Percentiles rank a stretch among this genome's conserved stretches.
Conservation (phyloP, 2,329 filamentous ascomycete species). For the Herpotrichia juniperi region DNA sequence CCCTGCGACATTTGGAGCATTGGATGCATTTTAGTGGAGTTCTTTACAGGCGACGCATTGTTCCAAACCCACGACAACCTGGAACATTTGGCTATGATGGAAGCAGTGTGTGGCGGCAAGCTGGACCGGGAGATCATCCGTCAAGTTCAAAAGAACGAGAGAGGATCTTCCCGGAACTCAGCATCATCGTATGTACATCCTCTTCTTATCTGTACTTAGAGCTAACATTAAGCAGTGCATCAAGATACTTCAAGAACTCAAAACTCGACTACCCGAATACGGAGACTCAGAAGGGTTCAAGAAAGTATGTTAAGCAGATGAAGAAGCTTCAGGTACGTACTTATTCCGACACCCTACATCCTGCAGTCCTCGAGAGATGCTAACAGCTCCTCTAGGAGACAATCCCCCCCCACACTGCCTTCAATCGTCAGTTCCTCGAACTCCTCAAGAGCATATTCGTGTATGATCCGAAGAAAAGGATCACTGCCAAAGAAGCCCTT, state of each 20-base stretch:
- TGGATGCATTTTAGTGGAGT: slow-evolving; percentile 71
- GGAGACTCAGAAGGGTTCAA: slow-evolving; percentile 67
- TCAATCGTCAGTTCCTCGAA: slow-evolving; percentile 69
- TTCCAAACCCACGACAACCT: slow-evolving; percentile 74
- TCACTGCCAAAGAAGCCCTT: slow-evolving; percentile 68
- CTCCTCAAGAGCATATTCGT: slow-evolving; percentile 68
- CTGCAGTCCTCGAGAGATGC: background rate
- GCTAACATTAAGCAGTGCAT: slow-evolving; percentile 40
- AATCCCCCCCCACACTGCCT: slow-evolving; percentile 63
- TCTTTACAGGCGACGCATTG: slow-evolving; percentile 70
- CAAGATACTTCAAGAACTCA: slow-evolving; percentile 61
- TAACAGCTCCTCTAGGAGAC: slow-evolving; percentile 58
- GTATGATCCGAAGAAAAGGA: slow-evolving; percentile 69
- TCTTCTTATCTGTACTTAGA: slow-evolving; percentile 9
- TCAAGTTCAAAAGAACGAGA: slow-evolving; percentile 58
- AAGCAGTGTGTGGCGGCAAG: slow-evolving; percentile 63
- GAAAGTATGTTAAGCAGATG: slow-evolving; percentile 73
- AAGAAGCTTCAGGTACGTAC: slow-evolving; percentile 62
- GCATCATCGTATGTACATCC: slow-evolving; percentile 60
- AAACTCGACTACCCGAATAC: slow-evolving; percentile 68
- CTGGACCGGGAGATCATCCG: slow-evolving; percentile 62
- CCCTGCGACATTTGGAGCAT: slow-evolving; percentile 75
- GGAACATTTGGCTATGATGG: slow-evolving; percentile 74
- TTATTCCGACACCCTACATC: background rate
- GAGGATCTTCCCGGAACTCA: slow-evolving; percentile 56